A percentile compares a stretch with the other conserved stretches of the same genome.
Evolutionary conservation across 805 yeast genomes (phyloP).

Genomic region (Candida nitratophila): DNA sequence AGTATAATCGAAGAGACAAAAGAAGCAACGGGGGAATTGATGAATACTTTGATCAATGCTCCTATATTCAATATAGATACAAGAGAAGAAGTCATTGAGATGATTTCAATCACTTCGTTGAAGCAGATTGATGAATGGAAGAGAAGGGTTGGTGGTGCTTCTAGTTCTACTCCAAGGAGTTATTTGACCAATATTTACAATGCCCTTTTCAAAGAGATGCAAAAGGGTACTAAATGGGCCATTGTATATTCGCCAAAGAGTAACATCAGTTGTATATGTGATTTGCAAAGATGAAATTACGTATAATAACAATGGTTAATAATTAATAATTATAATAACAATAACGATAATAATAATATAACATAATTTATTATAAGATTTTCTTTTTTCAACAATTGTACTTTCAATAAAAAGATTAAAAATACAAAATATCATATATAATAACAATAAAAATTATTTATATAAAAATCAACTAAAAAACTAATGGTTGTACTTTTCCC

Average conservation of each 20-base stretch:
- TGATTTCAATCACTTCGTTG: constrained; percentile 72
- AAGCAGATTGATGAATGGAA: constrained; percentile 75
- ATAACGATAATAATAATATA: no score
- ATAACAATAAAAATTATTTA: neutral
- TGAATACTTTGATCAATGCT: constrained; percentile 51
- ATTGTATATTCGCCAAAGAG: constrained; percentile 74
- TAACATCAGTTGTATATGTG: constrained; percentile 60
- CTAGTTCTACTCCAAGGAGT: constrained; percentile 74
- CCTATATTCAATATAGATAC: constrained; percentile 77
- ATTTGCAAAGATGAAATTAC: constrained; percentile 48
- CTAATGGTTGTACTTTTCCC: constrained; percentile 53
- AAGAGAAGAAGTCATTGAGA: constrained; percentile 77
- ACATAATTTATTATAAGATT: no score
- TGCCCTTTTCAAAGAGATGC: constrained; percentile 64
- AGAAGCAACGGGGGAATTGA: constrained; percentile 46
- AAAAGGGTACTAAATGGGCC: constrained; percentile 68
- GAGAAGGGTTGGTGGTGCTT: constrained; percentile 74
- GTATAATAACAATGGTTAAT: no score
- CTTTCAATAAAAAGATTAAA: no score
- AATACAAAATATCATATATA: neutral
- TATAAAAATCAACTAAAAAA: neutral
- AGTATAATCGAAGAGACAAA: constrained; percentile 67
- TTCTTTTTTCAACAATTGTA: no score
- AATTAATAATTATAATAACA: no score
- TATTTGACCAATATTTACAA: constrained; percentile 70